Conservation (phyloP, 768 basidiomycete species). For the Phlegmacium glaucopus region DNA sequence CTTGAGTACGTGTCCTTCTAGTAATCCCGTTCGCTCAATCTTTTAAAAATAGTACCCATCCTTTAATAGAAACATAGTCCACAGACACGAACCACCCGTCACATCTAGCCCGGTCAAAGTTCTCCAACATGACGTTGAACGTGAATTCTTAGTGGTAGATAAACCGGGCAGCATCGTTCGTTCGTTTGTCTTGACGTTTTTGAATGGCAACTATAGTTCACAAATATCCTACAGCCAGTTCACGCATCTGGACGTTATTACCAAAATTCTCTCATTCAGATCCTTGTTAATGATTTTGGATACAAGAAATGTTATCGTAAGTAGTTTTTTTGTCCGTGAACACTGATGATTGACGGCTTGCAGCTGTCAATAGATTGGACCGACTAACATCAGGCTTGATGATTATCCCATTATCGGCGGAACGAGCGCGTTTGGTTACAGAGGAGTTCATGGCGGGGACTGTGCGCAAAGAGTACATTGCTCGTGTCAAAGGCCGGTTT, state of each 20-base stretch:
- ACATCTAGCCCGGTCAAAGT: slow-evolving; percentile 80
- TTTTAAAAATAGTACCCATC: not conserved
- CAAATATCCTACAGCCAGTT: slow-evolving; percentile 59
- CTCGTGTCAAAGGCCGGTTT: slow-evolving; percentile 82
- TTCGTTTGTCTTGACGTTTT: slow-evolving; percentile 43
- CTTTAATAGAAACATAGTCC: slow-evolving; percentile 75
- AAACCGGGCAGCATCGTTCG: slow-evolving; percentile 97
- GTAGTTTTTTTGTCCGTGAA: slow-evolving; percentile 26
- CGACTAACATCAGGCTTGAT: slow-evolving; percentile 93
- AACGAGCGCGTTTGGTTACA: slow-evolving; percentile 67
- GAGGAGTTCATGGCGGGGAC: slow-evolving; percentile 79
- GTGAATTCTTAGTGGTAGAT: slow-evolving; percentile 87
- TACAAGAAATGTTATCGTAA: slow-evolving; percentile 79
- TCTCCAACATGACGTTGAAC: slow-evolving; percentile 71
- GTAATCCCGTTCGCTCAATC: slow-evolving; percentile 11
- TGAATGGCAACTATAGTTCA: slow-evolving; percentile 8
- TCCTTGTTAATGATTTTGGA: slow-evolving; percentile 81
- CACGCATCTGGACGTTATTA: slow-evolving; percentile 91
- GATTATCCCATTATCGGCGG: slow-evolving; percentile 79
- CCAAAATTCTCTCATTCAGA: slow-evolving; percentile 83
- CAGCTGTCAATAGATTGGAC: slow-evolving; percentile 94
- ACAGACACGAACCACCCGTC: slow-evolving; percentile 97
- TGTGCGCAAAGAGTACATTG: slow-evolving; percentile 91
- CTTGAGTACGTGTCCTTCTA: slow-evolving; percentile 65
- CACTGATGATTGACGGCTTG: slow-evolving; percentile 5